A percentile compares a stretch with the other conserved stretches of the same genome.
Evolutionary conservation across 1,284 basidiomycete species (phyloP).

Genomic region (Sporisorium graminicola): DNA sequence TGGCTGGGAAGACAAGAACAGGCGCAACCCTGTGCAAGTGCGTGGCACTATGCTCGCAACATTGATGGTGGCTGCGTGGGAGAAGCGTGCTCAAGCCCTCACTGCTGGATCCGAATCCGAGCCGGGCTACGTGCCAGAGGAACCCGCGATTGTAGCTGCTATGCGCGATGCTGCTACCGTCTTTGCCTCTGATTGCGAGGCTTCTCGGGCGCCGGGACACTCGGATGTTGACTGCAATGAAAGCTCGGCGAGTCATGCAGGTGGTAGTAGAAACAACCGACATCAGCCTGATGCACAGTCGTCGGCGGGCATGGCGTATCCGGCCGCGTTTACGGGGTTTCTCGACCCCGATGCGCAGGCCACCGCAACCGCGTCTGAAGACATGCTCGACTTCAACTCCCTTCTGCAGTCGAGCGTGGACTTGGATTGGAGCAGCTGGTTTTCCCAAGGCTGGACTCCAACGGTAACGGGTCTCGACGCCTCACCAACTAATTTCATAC

Average conservation of each 20-base stretch:
- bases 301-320: background rate
- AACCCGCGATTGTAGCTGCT: constrained; percentile 12
- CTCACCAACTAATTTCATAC: too few relatives aligned
- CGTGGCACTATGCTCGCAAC: constrained; percentile 22
- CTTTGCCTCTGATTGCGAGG: too few relatives aligned
- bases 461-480: too few relatives aligned
- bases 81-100: constrained; percentile 18
- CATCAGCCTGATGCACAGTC: background rate
- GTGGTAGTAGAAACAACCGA: background rate
- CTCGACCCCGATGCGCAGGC: background rate
- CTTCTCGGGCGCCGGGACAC: too few relatives aligned
- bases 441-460: too few relatives aligned
- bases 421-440: constrained; percentile 24
- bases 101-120: background rate
- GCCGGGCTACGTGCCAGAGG: background rate
- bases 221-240: too few relatives aligned
- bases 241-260: too few relatives aligned
- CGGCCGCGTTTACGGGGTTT: background rate
- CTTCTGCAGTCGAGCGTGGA: constrained; percentile 29
- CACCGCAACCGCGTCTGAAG: background rate
- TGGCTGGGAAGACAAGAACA: background rate
- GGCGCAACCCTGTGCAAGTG: constrained; percentile 4
- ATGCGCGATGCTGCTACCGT: constrained; percentile 16
- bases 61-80: constrained; percentile 28
- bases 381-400: constrained; percentile 20